Evolutionary conservation across 164 flowering plant species (phyloP), one percentile per base, ranked within the genome.

Genomic region (Sextonia rubra): DNA sequence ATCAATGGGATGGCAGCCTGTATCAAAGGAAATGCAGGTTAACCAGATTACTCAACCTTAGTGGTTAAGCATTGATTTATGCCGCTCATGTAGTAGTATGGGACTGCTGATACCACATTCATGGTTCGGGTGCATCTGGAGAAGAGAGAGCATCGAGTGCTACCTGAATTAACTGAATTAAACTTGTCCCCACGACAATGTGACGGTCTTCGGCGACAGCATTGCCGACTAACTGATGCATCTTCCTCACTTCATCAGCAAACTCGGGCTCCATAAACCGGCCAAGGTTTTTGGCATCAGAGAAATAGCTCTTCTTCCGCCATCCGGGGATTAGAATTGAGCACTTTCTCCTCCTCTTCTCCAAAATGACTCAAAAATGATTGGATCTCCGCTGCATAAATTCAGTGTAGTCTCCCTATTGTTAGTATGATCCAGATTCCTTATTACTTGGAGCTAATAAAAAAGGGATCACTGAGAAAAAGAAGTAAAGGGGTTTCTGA

Each of bases 241-340:
- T 52, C 55, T 91, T 76, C 12, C 56, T 73, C 20, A 91, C 68
- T 71, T 85, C 82, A 11, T 81, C 75, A 7, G 83, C 92, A 23
- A 96, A 80, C 61, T 84, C 89, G 0, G 91, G 90, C 85, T 90
- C 98, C 64, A 93, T 63, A 69, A 92, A 96, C 99, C 98, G 92
- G 82, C 94, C 92, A 1, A 88, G 56, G 75, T 80, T 89, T 3
- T 52, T 64, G 12, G 66, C 30, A 71, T 93, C 92, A 0, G 96
- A 88, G 72, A 93, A 89, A 58, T 96, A 93, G 74, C 98, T 92
- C 76, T 91, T 77, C 14, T 78, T 82, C 17, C 91, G 86, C 93
- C 94, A 88, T n/a, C 95, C 97, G 0, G 85, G 72, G 49, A 93
- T 88, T 70, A 83, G 79, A 9, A 93, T 64, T 0, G 84, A 80